phyloP scores from a whole-genome alignment of 768 basidiomycete genomes.

The Mycena leptocephala region DNA sequence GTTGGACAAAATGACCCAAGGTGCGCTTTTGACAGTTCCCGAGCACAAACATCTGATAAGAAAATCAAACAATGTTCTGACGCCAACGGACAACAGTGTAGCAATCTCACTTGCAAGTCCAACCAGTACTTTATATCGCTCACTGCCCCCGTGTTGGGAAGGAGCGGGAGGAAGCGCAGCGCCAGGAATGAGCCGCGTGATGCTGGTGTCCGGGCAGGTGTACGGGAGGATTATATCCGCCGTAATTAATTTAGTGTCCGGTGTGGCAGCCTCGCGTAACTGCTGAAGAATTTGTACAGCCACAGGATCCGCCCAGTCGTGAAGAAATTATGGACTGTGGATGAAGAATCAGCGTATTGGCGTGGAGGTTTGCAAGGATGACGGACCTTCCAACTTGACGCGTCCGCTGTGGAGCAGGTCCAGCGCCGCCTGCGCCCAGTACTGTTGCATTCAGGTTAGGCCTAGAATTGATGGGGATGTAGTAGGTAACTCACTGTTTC shows the following conservation, averaged over 20 bases:
- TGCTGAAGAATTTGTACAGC: conserved; percentile 59
- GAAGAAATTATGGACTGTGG: conserved; percentile 40
- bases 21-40: conserved; percentile 29
- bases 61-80: not conserved
- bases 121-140: conserved; percentile 23
- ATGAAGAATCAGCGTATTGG: not conserved
- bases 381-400: conserved; percentile 41
- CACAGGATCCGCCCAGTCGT: conserved; percentile 67
- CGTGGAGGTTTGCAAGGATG: not conserved
- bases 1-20: conserved; percentile 2
- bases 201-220: not conserved
- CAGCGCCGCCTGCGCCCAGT: conserved; percentile 34
- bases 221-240: too few relatives aligned
- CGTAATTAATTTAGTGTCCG: conserved; percentile 36
- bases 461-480: not conserved
- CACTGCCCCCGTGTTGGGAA: conserved; percentile 27
- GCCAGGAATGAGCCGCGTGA: not conserved
- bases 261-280: conserved; percentile 54
- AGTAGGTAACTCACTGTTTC: conserved; percentile 25
- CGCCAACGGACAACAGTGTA: too few relatives aligned
- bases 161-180: conserved; percentile 14
- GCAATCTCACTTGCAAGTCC: conserved; percentile 27
- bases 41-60: conserved; percentile 24
- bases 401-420: conserved; percentile 36
- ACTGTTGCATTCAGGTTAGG: not conserved